A percentile compares a stretch with the other conserved stretches of the same genome.
These are phyloP conservation scores for Phaseolus lunatus DNA, from an alignment of 306 rosid genomes.

Conservation along the genomic window DNA sequence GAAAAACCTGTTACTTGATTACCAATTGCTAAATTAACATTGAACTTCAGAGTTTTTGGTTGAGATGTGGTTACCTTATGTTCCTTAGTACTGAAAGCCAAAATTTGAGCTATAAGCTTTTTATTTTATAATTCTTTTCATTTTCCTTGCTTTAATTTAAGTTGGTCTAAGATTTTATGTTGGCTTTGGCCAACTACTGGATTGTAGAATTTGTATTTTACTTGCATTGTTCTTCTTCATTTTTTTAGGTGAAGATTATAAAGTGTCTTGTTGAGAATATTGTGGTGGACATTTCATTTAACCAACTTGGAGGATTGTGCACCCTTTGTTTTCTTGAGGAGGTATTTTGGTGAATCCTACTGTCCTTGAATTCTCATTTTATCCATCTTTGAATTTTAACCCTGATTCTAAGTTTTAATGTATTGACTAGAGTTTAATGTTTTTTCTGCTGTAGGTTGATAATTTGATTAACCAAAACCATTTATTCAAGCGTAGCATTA, in stretches of 20 bases:
- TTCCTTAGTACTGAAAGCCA: not conserved
- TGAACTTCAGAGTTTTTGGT: conserved; percentile 8
- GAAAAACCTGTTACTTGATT: not conserved
- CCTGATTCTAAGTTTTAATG: conserved; percentile 1
- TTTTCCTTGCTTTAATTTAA: not conserved
- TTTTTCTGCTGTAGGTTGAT: conserved; percentile 67
- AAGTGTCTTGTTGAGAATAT: conserved; percentile 91
- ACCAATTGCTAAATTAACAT: not conserved
- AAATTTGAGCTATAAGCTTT: not conserved
- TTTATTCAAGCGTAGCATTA: conserved; percentile 87
- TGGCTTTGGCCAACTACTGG: not conserved
- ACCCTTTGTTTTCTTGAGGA: conserved; percentile 91
- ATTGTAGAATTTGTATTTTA: not conserved
- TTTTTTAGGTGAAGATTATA: conserved; percentile 74
- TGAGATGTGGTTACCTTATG: not conserved
- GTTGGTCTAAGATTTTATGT: not conserved
- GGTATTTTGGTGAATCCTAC: conserved; percentile 56
- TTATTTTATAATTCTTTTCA: conserved; percentile 5
- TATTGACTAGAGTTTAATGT: conserved; percentile 15
- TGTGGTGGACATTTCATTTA: conserved; percentile 88
- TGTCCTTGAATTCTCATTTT: not conserved
- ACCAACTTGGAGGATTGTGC: conserved; percentile 91
- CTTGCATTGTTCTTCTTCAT: not conserved
- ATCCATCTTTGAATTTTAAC: conserved; percentile 34
- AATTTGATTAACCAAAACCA: conserved; percentile 73